Conservation (phyloP, 139 green algal genomes). For the Limnomonas spitsbergensis region DNA sequence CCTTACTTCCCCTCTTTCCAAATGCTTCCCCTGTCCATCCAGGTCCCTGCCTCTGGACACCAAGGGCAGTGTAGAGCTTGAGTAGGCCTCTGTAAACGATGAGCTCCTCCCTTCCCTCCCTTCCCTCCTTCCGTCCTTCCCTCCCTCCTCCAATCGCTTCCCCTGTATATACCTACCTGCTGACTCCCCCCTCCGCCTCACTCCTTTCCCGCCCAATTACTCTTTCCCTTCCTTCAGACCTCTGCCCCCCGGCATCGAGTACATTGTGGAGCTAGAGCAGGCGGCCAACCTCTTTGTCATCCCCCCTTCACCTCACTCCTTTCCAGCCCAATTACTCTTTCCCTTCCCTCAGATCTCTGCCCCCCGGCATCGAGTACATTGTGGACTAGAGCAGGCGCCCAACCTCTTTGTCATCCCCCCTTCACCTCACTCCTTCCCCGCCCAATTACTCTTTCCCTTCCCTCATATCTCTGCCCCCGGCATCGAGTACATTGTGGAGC, state of each 20-base stretch:
- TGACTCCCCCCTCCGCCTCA: no score
- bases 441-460: no score
- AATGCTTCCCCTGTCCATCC: neutral
- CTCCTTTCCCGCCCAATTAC: no score
- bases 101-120: no score
- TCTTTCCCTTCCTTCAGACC: conserved; percentile 20
- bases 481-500: neutral
- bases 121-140: no score
- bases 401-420: conserved; percentile 82
- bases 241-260: conserved; percentile 62
- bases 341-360: conserved; percentile 41
- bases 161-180: conserved; percentile 89
- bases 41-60: conserved; percentile 46
- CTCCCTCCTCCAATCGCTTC: no score
- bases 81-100: conserved; percentile 65
- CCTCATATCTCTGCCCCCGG: conserved; percentile 38
- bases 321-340: no score
- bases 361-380: conserved; percentile 16
- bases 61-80: conserved; percentile 67
- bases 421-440: no score
- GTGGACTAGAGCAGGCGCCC: neutral
- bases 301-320: no score
- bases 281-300: conserved; percentile 84
- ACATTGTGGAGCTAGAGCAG: conserved; percentile 55
- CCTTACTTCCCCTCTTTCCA: no score